A percentile compares a stretch with the other conserved stretches of the same genome.
These are phyloP conservation scores for Achaetomium macrosporum DNA, from an alignment of 2,329 filamentous ascomycete species.

Conservation along the genomic window DNA sequence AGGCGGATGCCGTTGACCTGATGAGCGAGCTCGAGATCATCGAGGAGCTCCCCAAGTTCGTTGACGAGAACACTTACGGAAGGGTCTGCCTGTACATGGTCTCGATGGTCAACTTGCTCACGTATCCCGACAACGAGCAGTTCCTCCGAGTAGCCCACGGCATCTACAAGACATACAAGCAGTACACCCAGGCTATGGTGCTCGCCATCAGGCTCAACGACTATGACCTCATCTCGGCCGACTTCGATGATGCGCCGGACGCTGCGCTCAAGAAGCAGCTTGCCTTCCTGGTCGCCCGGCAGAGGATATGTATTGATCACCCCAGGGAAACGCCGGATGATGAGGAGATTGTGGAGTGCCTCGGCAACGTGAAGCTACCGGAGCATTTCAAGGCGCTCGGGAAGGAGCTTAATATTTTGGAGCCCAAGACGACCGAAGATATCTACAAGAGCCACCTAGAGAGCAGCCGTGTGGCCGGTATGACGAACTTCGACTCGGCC, in stretches of 20 bases:
- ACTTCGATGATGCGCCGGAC: constrained; percentile 76
- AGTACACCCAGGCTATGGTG: constrained; percentile 87
- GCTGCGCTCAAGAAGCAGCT: constrained; percentile 85
- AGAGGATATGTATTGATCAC: constrained; percentile 77
- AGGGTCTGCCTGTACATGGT: constrained; percentile 97
- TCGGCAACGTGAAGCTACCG: constrained; percentile 81
- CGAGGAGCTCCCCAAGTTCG: constrained; percentile 77
- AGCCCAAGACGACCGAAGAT: constrained; percentile 94
- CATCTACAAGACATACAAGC: constrained; percentile 90
- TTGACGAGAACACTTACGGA: constrained; percentile 90
- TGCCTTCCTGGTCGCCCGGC: constrained; percentile 84
- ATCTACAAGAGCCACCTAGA: constrained; percentile 99
- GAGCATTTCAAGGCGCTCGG: constrained; percentile 91
- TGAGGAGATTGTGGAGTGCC: constrained; percentile 69
- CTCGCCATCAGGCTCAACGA: constrained; percentile 93
- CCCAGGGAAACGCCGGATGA: constrained; percentile 60
- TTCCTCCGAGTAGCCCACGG: constrained; percentile 90
- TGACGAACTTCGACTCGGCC: constrained; percentile 93
- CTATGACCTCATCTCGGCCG: constrained; percentile 69
- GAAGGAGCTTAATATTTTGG: constrained; percentile 93
- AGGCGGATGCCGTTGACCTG: constrained; percentile 94
- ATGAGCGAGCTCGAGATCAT: constrained; percentile 98
- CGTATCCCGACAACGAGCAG: constrained; percentile 93
- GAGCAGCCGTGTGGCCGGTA: constrained; percentile 83
- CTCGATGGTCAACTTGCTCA: constrained; percentile 96